These are phyloP conservation scores for Monosporascus ibericus DNA, from an alignment of 2,329 filamentous ascomycete species.

Conservation along the genomic window DNA sequence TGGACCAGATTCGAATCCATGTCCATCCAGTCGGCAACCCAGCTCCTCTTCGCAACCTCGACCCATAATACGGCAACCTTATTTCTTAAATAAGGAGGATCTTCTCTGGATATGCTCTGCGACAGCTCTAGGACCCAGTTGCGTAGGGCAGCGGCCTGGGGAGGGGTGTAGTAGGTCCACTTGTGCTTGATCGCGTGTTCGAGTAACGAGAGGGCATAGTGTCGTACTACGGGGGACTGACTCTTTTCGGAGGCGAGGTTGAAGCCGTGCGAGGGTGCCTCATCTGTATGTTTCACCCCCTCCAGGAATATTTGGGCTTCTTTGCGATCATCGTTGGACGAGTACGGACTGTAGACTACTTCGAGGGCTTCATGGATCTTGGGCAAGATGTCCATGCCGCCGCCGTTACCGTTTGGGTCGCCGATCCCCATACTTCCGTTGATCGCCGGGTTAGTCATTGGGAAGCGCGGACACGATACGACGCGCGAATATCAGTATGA, in stretches of 20 bases:
- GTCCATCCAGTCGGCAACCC: slow-evolving; percentile 88
- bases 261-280: slow-evolving; percentile 82
- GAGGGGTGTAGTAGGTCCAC: slow-evolving; percentile 66
- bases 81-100: slow-evolving; percentile 81
- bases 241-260: slow-evolving; percentile 68
- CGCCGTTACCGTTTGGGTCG: slow-evolving; percentile 31
- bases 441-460: slow-evolving; percentile 21
- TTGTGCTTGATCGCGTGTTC: slow-evolving; percentile 84
- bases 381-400: slow-evolving; percentile 43
- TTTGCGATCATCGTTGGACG: slow-evolving; percentile 73
- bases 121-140: slow-evolving; percentile 76
- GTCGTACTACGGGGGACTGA: slow-evolving; percentile 77
- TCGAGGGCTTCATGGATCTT: slow-evolving; percentile 80
- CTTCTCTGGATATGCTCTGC: slow-evolving; percentile 60
- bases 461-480: too few species aligned
- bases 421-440: slow-evolving; percentile 23
- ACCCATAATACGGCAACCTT: slow-evolving; percentile 95
- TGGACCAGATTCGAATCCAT: slow-evolving; percentile 82
- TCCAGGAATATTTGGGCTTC: slow-evolving; percentile 85
- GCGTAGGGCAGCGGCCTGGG: slow-evolving; percentile 63
- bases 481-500: not conserved
- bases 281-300: slow-evolving; percentile 68
- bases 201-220: slow-evolving; percentile 88
- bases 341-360: slow-evolving; percentile 77
- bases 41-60: slow-evolving; percentile 86